Percentiles rank a stretch among this genome's conserved stretches.
phyloP scores from a whole-genome alignment of 78 protist genomes.

The Dictyostelium firmibasis region DNA sequence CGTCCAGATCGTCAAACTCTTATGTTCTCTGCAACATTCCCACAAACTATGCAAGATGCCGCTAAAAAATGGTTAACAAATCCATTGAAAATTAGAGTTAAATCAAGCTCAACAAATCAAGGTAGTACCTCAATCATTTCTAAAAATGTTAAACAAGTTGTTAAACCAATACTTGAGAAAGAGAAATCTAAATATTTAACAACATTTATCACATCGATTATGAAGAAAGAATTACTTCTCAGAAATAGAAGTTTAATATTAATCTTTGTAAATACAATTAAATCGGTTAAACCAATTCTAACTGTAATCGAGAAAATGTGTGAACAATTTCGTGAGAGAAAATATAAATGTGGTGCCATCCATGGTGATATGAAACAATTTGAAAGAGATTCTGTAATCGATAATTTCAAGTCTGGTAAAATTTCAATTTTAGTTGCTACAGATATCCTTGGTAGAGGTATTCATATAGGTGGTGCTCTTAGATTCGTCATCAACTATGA shows the following conservation, averaged over 20 bases:
- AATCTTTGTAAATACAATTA: constrained; percentile 62
- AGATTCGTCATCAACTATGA: constrained; percentile 98
- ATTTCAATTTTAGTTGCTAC: constrained; percentile 96
- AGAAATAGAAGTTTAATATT: constrained; percentile 55
- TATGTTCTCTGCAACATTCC: constrained; percentile 98
- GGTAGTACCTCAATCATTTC: constrained; percentile 31
- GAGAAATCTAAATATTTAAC: constrained; percentile 38
- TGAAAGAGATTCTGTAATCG: constrained; percentile 96
- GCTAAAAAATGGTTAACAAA: constrained; percentile 94
- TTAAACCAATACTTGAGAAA: constrained; percentile 1
- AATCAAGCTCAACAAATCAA: constrained; percentile 31
- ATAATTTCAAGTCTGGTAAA: constrained; percentile 80
- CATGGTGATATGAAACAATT: constrained; percentile 99
- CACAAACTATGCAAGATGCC: constrained; percentile 92
- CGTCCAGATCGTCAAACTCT: constrained; percentile 93
- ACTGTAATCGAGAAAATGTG: not conserved
- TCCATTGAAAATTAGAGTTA: constrained; percentile 79
- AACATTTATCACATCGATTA: not conserved
- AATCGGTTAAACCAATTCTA: constrained; percentile 11
- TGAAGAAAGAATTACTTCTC: not conserved
- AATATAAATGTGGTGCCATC: constrained; percentile 80
- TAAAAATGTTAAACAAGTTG: constrained; percentile 59
- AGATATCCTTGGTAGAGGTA: constrained; percentile 98
- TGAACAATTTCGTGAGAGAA: not conserved
- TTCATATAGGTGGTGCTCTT: constrained; percentile 95